Percentiles rank a stretch among this genome's conserved stretches.
Conservation (phyloP, 2,329 filamentous ascomycete species). For the Pseudogymnoascus sp. region DNA sequence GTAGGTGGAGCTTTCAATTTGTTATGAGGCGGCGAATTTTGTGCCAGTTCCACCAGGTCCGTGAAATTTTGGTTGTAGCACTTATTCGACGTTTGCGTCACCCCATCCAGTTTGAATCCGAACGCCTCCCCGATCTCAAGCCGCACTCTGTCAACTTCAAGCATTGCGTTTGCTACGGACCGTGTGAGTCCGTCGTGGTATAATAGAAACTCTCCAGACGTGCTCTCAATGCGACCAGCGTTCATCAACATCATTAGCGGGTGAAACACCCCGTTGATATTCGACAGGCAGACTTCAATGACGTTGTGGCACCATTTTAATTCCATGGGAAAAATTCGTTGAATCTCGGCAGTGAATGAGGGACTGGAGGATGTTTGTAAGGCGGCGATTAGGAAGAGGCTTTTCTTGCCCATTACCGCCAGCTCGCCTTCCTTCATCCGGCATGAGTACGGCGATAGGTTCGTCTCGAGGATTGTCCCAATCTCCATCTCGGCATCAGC, state of each 20-base stretch:
- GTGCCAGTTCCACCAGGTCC: conserved; percentile 22
- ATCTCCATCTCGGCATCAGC: conserved; percentile 16
- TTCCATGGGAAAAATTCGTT: conserved; percentile 20
- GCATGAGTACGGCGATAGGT: conserved; percentile 23
- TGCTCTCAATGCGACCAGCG: conserved; percentile 25
- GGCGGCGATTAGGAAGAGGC: conserved; percentile 2
- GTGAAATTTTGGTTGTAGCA: conserved; percentile 23
- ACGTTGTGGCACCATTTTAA: conserved; percentile 24
- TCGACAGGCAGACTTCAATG: conserved; percentile 23
- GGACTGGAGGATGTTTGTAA: not conserved
- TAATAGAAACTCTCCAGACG: conserved; percentile 22
- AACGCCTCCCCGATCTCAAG: conserved; percentile 20
- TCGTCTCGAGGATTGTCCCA: conserved; percentile 22
- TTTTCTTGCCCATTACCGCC: conserved; percentile 20
- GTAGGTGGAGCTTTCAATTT: conserved; percentile 18
- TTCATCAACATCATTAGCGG: conserved; percentile 26
- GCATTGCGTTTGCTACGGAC: conserved; percentile 16
- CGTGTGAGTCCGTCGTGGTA: not conserved
- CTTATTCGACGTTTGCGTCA: conserved; percentile 22
- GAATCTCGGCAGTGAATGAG: conserved; percentile 11
- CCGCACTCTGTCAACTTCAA: conserved; percentile 21
- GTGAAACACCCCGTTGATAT: conserved; percentile 26
- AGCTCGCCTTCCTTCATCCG: conserved; percentile 20
- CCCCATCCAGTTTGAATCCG: conserved; percentile 19
- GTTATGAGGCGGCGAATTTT: conserved; percentile 22